Evolutionary conservation across 2,329 filamentous ascomycete genomes (phyloP).

Genomic region (Catunica adiposa): DNA sequence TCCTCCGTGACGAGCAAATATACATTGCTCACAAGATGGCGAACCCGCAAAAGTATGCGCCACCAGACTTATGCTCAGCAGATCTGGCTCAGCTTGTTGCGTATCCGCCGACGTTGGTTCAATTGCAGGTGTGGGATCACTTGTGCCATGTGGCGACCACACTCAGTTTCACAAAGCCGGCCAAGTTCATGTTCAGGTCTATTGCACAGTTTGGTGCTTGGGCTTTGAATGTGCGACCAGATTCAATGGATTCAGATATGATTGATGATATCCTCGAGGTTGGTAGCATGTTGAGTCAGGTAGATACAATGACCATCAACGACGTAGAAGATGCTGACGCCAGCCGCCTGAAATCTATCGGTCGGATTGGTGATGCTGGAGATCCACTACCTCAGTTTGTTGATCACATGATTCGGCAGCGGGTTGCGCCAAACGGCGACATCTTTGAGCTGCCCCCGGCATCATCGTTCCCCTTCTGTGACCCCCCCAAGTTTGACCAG

Average conservation of each 20-base stretch:
- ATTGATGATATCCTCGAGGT: conserved; percentile 23
- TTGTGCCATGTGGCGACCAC: conserved; percentile 85
- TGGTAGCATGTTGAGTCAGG: conserved; percentile 16
- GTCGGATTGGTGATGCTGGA: conserved; percentile 59
- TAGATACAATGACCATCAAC: conserved; percentile 17
- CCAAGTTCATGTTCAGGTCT: conserved; percentile 88
- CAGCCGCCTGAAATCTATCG: conserved; percentile 16
- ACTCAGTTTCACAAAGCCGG: conserved; percentile 87
- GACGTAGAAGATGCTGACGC: conserved; percentile 17
- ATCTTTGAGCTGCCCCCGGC: conserved; percentile 51
- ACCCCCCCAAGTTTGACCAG: conserved; percentile 27
- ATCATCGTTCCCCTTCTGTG: conserved; percentile 46
- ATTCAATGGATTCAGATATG: conserved; percentile 42
- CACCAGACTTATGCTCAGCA: conserved; percentile 44
- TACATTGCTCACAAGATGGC: conserved; percentile 91
- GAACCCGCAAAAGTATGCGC: conserved; percentile 58
- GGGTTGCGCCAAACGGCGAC: conserved; percentile 61
- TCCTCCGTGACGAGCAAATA: conserved; percentile 85
- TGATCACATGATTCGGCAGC: conserved; percentile 81
- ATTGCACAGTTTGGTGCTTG: conserved; percentile 88
- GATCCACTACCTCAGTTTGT: conserved; percentile 67
- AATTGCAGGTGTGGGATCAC: conserved; percentile 92
- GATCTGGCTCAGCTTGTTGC: conserved; percentile 42
- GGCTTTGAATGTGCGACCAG: conserved; percentile 68
- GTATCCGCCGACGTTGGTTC: conserved; percentile 75